Percentiles rank a stretch among this genome's conserved stretches.
Evolutionary conservation across 2,329 filamentous ascomycete genomes (phyloP).

Genomic region (Alternaria sp.): DNA sequence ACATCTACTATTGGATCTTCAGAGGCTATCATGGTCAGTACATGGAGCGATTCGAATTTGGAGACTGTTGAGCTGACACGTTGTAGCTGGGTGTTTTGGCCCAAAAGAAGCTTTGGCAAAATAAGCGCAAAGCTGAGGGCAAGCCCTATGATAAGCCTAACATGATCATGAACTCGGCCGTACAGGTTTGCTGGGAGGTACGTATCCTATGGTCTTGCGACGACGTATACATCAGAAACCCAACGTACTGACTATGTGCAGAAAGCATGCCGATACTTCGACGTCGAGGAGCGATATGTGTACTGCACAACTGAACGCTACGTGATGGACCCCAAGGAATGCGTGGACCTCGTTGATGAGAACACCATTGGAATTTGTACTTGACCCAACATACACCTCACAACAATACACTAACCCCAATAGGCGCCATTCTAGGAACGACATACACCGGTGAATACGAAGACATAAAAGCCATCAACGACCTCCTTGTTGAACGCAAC

Average conservation of each 20-base stretch:
- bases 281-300: conserved; percentile 86
- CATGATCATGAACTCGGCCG: conserved; percentile 93
- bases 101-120: conserved; percentile 96
- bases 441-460: conserved; percentile 96
- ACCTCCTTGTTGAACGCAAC: conserved; percentile 76
- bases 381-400: neutral
- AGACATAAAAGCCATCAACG: conserved; percentile 90
- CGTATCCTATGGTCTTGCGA: neutral
- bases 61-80: conserved; percentile 4
- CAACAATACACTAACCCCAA: neutral
- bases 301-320: conserved; percentile 69
- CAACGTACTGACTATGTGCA: conserved; percentile 4
- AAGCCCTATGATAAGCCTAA: conserved; percentile 85
- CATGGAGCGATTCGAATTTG: conserved; percentile 1
- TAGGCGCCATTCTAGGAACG: conserved; percentile 79
- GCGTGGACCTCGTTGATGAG: conserved; percentile 69
- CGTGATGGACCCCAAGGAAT: conserved; percentile 70
- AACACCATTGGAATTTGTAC: conserved; percentile 86
- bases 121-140: conserved; percentile 81
- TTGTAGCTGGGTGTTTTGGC: conserved; percentile 74
- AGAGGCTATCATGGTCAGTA: conserved; percentile 70
- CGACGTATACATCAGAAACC: no score
- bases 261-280: conserved; percentile 82
- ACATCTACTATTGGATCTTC: conserved; percentile 90
- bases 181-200: conserved; percentile 92